Evolutionary conservation across 192 early-diverging fungal genomes (phyloP), one percentile per base, ranked within the genome.

Genomic region (Fimicolochytrium jonesii): DNA sequence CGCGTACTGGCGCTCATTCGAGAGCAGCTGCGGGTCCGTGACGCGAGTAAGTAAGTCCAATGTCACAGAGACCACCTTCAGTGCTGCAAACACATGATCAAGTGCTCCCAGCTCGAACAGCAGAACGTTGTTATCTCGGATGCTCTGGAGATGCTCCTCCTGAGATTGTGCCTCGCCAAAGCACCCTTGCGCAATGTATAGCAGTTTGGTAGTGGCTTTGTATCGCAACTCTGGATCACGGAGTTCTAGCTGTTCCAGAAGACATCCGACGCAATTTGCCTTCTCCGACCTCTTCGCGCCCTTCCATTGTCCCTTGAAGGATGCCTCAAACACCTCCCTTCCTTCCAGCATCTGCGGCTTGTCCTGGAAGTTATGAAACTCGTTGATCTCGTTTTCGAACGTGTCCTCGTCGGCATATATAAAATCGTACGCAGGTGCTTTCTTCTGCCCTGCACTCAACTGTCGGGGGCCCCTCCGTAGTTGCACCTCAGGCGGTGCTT

Each of bases 121-220:
- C 42, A 88, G 74, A 35, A 58, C 56, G 56, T 84, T 88, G 63
- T 86, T 83, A 2, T 57, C 67, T 13, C 68, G 60, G 22, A 90
- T 90, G 49, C 58, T 66, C 30, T 77, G 42, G 28, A 88, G 32
- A 29, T 86, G 86, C 17, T 76, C 74, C 31, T 73, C 69, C 36
- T 42, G 35, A 17, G 46, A 32, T 2, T 71, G 6, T 3, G 37
- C 32, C 46, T 77, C 75, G 9, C 29, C 68, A 50, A 76, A 77
- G 6, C 66, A 63, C 20, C 75, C 88, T 73, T 88, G 81, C 1
- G 86, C 67, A 60, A 88, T 79, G 47, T 86, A 88, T 9, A 87
- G 66, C 31, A 90, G 48, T 47, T 74, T 75, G 41, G 76, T 76
- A 1, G 79, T 78, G 7, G 87, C 75, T 4, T 52, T 68, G 13